Conservation (phyloP, 2,329 filamentous ascomycete species). For the Phialocephala subalpina region DNA sequence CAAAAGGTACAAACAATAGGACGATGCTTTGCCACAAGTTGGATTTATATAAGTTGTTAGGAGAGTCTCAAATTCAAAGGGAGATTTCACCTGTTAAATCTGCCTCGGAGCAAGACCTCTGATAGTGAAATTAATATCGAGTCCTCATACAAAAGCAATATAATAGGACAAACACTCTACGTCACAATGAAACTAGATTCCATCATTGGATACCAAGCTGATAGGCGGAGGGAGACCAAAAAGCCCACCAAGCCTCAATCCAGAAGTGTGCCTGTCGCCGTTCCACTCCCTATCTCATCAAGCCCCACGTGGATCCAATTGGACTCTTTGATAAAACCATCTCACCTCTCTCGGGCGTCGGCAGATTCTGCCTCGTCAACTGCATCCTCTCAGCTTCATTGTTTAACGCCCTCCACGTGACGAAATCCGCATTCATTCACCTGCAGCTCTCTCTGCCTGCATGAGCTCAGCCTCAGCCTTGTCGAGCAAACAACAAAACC, state of each 20-base stretch:
- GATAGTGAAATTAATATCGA: not conserved
- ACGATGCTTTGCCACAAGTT: too few species aligned
- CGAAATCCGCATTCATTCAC: not conserved
- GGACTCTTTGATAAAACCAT: not conserved
- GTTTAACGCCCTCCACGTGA: not conserved
- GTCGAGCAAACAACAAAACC: constrained; percentile 5
- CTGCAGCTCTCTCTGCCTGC: not conserved
- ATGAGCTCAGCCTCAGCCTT: constrained; percentile 7
- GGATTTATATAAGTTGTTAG: too few species aligned
- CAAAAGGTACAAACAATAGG: too few species aligned
- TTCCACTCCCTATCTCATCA: not conserved
- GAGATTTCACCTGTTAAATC: not conserved
- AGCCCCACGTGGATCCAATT: not conserved
- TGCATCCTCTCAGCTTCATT: not conserved
- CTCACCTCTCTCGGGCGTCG: constrained; percentile 1
- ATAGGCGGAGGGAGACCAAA: not conserved
- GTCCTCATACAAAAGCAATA: not conserved
- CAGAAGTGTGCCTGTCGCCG: not conserved
- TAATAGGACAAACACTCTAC: not conserved
- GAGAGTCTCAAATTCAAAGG: too few species aligned
- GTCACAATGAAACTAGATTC: not conserved
- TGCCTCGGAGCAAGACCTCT: not conserved
- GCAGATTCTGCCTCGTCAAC: constrained; percentile 3
- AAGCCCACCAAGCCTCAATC: not conserved
- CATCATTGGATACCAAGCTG: not conserved